A percentile compares a stretch with the other conserved stretches of the same genome.
Conservation (phyloP, 148 eudicot genomes). For the Vaccinium darrowii region DNA sequence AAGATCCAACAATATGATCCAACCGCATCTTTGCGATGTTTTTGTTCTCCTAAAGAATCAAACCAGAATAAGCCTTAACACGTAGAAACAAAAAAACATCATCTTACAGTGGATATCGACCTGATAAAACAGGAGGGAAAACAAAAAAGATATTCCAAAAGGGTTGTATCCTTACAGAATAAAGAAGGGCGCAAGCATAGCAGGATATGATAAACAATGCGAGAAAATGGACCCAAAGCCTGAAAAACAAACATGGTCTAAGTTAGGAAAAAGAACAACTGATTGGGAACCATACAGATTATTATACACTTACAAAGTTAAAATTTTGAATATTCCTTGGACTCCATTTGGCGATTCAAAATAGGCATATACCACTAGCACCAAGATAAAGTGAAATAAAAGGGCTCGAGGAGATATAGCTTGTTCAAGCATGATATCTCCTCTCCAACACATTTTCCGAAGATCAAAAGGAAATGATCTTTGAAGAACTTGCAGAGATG, state of each 20-base stretch:
- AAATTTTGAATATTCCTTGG: neutral
- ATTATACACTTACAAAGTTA: neutral
- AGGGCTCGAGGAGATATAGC: neutral
- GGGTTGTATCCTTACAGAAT: conserved; percentile 66
- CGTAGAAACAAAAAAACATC: neutral
- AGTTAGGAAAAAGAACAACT: conserved; percentile 6
- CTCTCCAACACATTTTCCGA: neutral
- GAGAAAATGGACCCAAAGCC: conserved; percentile 89
- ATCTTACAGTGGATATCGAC: neutral
- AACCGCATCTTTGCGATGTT: conserved; percentile 62
- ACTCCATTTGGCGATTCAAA: neutral
- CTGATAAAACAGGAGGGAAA: neutral
- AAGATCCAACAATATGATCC: conserved; percentile 49
- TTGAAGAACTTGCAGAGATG: neutral
- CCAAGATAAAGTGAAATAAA: neutral
- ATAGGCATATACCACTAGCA: neutral
- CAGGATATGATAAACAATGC: conserved; percentile 64
- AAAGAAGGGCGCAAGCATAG: conserved; percentile 76
- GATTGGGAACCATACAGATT: neutral
- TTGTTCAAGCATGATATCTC: neutral
- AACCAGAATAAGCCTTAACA: conserved; percentile 6
- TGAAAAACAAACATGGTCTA: conserved; percentile 31
- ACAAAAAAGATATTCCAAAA: neutral
- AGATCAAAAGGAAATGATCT: neutral
- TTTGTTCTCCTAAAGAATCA: conserved; percentile 61